Evolutionary conservation across 768 basidiomycete species (phyloP).

Genomic region (Leccinum boreale): DNA sequence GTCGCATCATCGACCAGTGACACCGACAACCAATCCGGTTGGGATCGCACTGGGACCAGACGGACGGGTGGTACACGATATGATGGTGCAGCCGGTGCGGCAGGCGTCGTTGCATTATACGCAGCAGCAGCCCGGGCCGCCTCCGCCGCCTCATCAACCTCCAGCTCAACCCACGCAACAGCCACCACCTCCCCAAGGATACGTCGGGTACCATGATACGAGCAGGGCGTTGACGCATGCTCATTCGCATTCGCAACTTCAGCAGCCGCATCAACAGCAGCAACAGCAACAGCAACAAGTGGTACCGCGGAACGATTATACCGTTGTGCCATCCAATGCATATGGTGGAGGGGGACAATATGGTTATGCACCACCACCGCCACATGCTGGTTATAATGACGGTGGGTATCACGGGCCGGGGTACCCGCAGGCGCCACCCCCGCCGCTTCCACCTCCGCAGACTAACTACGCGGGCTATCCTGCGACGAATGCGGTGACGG

Average conservation of each 20-base stretch:
- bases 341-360: slow-evolving; percentile 16
- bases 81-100: slow-evolving; percentile 47
- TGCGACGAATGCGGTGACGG: neutral
- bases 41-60: slow-evolving; percentile 81
- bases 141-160: neutral
- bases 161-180: slow-evolving; percentile 8
- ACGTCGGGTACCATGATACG: slow-evolving; percentile 18
- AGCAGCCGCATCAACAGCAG: slow-evolving; percentile 24
- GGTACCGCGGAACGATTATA: slow-evolving; percentile 21
- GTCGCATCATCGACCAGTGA: slow-evolving; percentile 45
- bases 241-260: slow-evolving; percentile 29
- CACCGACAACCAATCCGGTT: slow-evolving; percentile 66
- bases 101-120: slow-evolving; percentile 11
- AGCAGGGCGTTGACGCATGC: slow-evolving; percentile 30
- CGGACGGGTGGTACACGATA: slow-evolving; percentile 79
- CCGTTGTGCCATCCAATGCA: slow-evolving; percentile 5
- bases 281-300: slow-evolving; percentile 17
- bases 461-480: neutral
- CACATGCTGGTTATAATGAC: slow-evolving; percentile 19
- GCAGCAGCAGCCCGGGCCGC: neutral
- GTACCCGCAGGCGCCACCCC: slow-evolving; percentile 18
- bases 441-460: neutral
- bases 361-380: slow-evolving; percentile 18
- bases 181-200: slow-evolving; percentile 14
- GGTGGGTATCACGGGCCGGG: slow-evolving; percentile 11